Conservation (phyloP, 1,284 basidiomycete species). For the Apiotrichum akiyoshidainum region DNA sequence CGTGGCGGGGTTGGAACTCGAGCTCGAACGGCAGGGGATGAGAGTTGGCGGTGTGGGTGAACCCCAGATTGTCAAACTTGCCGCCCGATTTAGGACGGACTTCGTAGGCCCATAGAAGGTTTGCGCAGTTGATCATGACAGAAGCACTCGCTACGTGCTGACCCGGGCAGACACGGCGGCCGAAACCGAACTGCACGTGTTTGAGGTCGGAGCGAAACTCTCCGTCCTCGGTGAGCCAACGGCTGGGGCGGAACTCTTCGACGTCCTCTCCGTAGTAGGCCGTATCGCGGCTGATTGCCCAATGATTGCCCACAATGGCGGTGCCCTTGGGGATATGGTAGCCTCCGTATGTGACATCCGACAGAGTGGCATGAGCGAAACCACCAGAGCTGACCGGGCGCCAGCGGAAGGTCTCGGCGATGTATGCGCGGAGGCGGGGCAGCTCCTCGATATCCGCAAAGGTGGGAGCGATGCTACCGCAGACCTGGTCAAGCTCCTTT, state of each 20-base stretch:
- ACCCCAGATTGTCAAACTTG: slow-evolving; percentile 24
- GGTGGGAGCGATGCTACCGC: slow-evolving; percentile 4
- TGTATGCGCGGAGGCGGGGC: slow-evolving; percentile 14
- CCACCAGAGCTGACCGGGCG: slow-evolving; percentile 22
- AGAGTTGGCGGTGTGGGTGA: slow-evolving; percentile 23
- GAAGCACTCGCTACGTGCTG: slow-evolving; percentile 47
- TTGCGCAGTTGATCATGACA: slow-evolving; percentile 43
- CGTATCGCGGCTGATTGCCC: slow-evolving; percentile 30
- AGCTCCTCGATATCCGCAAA: slow-evolving; percentile 13
- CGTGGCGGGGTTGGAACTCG: slow-evolving; percentile 10
- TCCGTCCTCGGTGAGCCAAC: slow-evolving; percentile 25
- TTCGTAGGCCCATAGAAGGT: slow-evolving; percentile 45
- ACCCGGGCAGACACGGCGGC: slow-evolving; percentile 44
- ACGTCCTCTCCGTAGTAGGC: slow-evolving; percentile 26
- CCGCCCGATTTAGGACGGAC: slow-evolving; percentile 17
- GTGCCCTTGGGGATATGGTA: slow-evolving; percentile 10
- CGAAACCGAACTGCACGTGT: slow-evolving; percentile 33
- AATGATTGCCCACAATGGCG: slow-evolving; percentile 17
- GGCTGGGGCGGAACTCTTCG: slow-evolving; percentile 26
- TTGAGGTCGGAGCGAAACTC: slow-evolving; percentile 21
- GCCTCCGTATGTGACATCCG: slow-evolving; percentile 6
- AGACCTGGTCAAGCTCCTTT: slow-evolving; percentile 59
- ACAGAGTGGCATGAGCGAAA: slow-evolving; percentile 19
- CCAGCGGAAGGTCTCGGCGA: slow-evolving; percentile 23
- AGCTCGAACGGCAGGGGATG: slow-evolving; percentile 22